Base-by-base conservation (phyloP, 192 early-diverging fungal species). In the Coemansia sp. region DNA sequence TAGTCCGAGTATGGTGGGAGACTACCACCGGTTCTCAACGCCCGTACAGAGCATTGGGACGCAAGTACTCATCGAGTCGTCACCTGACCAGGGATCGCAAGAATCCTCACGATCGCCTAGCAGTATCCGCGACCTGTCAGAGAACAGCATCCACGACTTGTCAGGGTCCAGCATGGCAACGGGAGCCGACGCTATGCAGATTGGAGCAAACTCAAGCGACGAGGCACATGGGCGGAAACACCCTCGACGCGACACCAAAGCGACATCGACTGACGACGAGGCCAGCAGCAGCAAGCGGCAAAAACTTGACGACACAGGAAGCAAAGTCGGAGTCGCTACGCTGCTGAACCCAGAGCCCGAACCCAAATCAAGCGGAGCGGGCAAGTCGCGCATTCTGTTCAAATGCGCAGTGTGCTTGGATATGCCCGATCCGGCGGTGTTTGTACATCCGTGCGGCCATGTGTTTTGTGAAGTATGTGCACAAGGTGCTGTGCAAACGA, bases 401-500 rank as follows among this genome's bases (percentile, higher is more conserved):
- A 79, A 79, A 53, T 79, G 77, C 29, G 71, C 77, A 0, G 72
- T 79, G 25, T 79, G 77, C 15, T 41, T 79, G 58, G 77, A 79
- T 41, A 53, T 43, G 47, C 77, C 77, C 6, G 72, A 79, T 23
- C 77, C 77, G 3, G 77, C 77, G 5, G 77, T 79, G 22, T 79
- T 70, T 60, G 56, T 70, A 24, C 67, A 79, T 25, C 71, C 77
- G 53, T 79, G 77, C 58, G 77, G 77, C 15, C 77, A 79, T 48
- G 71, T 79, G 4, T 79, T 79, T 35, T 79, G 77, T 41, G 77
- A 79, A 39, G 62, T 57, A n/a, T 79, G 77, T 21, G 77, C 72
- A 15, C 72, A 74, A 58, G 65, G 67, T 4, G 71, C 77, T 0
- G 67, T 60, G 6, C 77, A 74, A 56, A 65, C 68, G 4, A 74